phyloP scores from a whole-genome alignment of 1,284 basidiomycete genomes.

The Boletus albobrunnescens region DNA sequence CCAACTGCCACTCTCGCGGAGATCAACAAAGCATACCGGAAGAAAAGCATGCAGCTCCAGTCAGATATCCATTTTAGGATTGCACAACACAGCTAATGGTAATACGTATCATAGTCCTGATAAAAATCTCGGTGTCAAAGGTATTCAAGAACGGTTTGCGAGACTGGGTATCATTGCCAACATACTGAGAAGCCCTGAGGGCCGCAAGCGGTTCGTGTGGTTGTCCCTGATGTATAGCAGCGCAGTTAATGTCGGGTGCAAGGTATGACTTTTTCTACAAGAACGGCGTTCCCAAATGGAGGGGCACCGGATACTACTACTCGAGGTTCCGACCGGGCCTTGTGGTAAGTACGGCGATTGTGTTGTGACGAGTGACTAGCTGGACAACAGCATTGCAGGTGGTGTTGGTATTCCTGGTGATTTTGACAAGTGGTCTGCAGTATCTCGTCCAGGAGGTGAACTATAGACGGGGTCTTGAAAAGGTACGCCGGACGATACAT shows the following conservation, averaged over 20 bases:
- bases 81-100: constrained; percentile 8
- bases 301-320: constrained; percentile 88
- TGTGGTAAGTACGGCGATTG: constrained; percentile 44
- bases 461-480: constrained; percentile 65
- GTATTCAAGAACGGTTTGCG: constrained; percentile 82
- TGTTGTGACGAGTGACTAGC: neutral
- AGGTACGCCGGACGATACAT: constrained; percentile 62
- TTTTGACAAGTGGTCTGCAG: constrained; percentile 75
- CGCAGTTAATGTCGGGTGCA: constrained; percentile 5
- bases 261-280: constrained; percentile 91
- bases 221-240: neutral
- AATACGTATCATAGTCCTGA: constrained; percentile 78
- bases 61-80: constrained; percentile 37
- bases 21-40: constrained; percentile 85
- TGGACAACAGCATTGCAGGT: constrained; percentile 28
- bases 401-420: constrained; percentile 70
- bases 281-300: constrained; percentile 86
- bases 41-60: constrained; percentile 85
- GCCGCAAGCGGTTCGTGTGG: constrained; percentile 66
- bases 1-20: constrained; percentile 66
- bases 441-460: constrained; percentile 75
- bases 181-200: constrained; percentile 74
- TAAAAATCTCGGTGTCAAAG: constrained; percentile 83
- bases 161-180: constrained; percentile 81
- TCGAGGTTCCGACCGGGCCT: constrained; percentile 88